Percentiles rank a stretch among this genome's conserved stretches.
Conservation (phyloP, 495 filamentous ascomycete genomes). For the Penicillium steckii region DNA sequence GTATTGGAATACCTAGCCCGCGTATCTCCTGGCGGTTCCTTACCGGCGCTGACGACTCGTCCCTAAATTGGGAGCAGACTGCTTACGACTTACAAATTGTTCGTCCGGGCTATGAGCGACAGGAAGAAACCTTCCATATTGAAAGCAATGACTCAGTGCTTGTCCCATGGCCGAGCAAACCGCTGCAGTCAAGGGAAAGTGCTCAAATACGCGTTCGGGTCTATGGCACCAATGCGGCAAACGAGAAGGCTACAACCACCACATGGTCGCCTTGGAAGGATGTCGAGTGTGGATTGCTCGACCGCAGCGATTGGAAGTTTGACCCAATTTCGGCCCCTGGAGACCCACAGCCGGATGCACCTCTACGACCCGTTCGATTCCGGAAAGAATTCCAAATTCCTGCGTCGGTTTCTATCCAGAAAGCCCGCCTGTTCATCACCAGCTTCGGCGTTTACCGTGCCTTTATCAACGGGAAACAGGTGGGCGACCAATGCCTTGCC, state of each 20-base stretch:
- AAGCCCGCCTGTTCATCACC: slow-evolving; percentile 43
- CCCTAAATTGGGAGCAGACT: slow-evolving; percentile 1
- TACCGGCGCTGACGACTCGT: not conserved
- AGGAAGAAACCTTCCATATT: not conserved
- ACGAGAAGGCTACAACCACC: slow-evolving; percentile 4
- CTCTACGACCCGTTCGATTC: slow-evolving; percentile 6
- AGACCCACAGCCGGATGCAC: not conserved
- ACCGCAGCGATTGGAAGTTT: slow-evolving; percentile 7
- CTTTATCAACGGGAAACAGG: slow-evolving; percentile 39
- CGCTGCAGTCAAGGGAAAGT: slow-evolving; percentile 3
- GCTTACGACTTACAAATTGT: slow-evolving; percentile 9
- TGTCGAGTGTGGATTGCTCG: slow-evolving; percentile 10
- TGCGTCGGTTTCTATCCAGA: not conserved
- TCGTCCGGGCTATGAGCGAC: not conserved
- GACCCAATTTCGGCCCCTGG: slow-evolving; percentile 5
- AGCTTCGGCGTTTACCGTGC: slow-evolving; percentile 44
- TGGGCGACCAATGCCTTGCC: slow-evolving; percentile 32
- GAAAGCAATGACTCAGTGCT: slow-evolving; percentile 3
- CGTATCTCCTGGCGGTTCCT: not conserved
- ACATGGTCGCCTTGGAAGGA: slow-evolving; percentile 4
- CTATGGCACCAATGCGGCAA: not conserved
- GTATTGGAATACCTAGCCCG: not conserved
- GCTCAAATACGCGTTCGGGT: slow-evolving; percentile 4
- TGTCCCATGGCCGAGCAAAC: slow-evolving; percentile 7
- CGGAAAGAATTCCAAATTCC: slow-evolving; percentile 1